Evolutionary conservation across 371 early-diverging fungal genomes (phyloP), one percentile per base, ranked within the genome.

Genomic region (Mortierella sp.): DNA sequence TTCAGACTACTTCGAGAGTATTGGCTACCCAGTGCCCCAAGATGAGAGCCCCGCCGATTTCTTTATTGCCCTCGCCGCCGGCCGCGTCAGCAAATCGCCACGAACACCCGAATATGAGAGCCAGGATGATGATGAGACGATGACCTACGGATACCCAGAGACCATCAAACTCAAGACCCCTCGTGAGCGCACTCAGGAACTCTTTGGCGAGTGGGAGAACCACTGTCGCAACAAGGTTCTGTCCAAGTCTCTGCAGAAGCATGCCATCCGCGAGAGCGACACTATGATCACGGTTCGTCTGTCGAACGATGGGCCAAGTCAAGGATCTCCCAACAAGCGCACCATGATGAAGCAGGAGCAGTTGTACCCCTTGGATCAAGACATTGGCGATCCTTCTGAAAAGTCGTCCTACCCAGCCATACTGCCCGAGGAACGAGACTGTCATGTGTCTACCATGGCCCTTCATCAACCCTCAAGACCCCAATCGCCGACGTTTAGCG

Each of bases 31-130:
- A n/a, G 88, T 90, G 37, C 93, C 93, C 0, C 72, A 87, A 26
- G 88, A 90, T 76, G 89, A 90, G 77, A 91, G 88, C 72, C 92
- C 90, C 0, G 89, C 93, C 40, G 95, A 94, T 76, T 94, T 91
- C 69, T 92, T 90, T 64, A 87, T 94, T 69, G 88, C 91, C 1
- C 73, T 89, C 4, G 86, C 88, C 24, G 82, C 88, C 3, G 88
- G 88, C 26, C 85, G 86, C 31, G 81, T 87, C 4, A 51, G 78
- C 26, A 73, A 75, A 50, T 46, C 73, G 3, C 51, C n/a, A 9
- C 57, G 31, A 21, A 24, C 21, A 1, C 11, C 10, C 26, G 75
- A 50, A 5, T 77, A 78, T 31, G 75, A 72, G 21, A 71, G 61
- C n/a, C 74, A 75, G 5, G 75, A 75, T 5, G 46, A 77, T 19